phyloP scores from a whole-genome alignment of 306 rosid genomes.

The Sesbania bispinosa region DNA sequence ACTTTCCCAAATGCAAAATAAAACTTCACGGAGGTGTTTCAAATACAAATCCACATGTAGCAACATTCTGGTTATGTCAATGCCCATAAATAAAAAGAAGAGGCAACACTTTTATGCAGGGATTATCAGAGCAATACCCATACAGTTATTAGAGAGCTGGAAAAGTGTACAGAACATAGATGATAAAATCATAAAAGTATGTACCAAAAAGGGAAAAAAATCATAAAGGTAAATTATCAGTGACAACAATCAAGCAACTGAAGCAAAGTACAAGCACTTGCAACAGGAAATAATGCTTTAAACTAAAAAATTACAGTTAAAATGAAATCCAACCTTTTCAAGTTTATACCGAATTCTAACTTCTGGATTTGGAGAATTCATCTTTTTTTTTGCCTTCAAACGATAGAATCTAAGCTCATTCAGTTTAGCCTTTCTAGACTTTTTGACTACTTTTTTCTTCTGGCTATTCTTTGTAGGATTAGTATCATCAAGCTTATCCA shows the following conservation, averaged over 20 bases:
- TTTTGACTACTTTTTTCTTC: conserved; percentile 38
- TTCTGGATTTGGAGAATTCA: conserved; percentile 83
- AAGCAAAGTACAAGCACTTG: not conserved
- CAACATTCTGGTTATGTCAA: conserved; percentile 10
- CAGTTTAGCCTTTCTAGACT: conserved; percentile 71
- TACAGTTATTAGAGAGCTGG: not conserved
- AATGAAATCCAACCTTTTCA: conserved; percentile 55
- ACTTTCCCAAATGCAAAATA: conserved; percentile 8
- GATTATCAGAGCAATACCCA: not conserved
- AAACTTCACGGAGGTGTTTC: not conserved
- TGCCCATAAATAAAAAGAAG: not conserved
- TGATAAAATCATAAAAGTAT: not conserved
- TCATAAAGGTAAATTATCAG: not conserved
- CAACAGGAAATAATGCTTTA: not conserved
- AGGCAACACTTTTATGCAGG: not conserved
- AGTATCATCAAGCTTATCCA: conserved; percentile 29
- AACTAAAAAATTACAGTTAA: not conserved
- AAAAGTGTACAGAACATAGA: not conserved
- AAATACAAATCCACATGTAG: not conserved
- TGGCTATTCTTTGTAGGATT: conserved; percentile 13
- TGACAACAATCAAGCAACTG: conserved; percentile 7
- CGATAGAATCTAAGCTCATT: conserved; percentile 81
- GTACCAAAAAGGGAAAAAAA: not conserved
- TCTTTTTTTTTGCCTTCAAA: conserved; percentile 82
- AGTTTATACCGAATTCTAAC: conserved; percentile 86